These are phyloP conservation scores for Rubus idaeus DNA, from an alignment of 306 rosid species.

Conservation along the genomic window DNA sequence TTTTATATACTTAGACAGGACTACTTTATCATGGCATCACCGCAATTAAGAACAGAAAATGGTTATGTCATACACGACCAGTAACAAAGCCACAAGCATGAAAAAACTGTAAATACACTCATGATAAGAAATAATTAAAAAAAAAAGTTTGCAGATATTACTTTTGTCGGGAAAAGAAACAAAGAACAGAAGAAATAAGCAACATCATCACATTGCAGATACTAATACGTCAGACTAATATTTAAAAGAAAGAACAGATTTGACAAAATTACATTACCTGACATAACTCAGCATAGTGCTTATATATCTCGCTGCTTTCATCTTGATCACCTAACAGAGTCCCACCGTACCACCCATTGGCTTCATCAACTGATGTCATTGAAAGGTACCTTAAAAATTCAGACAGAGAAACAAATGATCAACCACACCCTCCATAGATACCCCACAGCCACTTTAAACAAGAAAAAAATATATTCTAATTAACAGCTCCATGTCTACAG, in stretches of 20 bases:
- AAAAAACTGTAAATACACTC: too few species aligned
- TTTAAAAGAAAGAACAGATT: not conserved
- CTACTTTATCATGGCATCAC: not conserved
- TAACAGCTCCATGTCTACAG: not conserved
- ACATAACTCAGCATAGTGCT: constrained; percentile 80
- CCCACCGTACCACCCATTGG: constrained; percentile 92
- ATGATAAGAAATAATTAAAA: not conserved
- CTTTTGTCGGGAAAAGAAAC: not conserved
- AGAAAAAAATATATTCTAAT: not conserved
- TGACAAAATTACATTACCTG: constrained; percentile 58
- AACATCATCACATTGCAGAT: not conserved
- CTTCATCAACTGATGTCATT: constrained; percentile 68
- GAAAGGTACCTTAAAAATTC: constrained; percentile 62
- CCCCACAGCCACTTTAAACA: not conserved
- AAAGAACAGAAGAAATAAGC: not conserved
- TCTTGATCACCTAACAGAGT: constrained; percentile 79
- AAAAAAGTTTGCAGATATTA: not conserved
- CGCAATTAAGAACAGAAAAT: not conserved
- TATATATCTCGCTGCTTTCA: constrained; percentile 79
- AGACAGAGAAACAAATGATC: constrained; percentile 23
- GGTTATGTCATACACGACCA: not conserved
- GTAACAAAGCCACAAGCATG: too few species aligned
- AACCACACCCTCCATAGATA: constrained; percentile 19
- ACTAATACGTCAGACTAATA: not conserved
- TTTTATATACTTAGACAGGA: not conserved